Base-by-base conservation (phyloP, 305 asterid genomes). In the Nicotiana rustica region DNA sequence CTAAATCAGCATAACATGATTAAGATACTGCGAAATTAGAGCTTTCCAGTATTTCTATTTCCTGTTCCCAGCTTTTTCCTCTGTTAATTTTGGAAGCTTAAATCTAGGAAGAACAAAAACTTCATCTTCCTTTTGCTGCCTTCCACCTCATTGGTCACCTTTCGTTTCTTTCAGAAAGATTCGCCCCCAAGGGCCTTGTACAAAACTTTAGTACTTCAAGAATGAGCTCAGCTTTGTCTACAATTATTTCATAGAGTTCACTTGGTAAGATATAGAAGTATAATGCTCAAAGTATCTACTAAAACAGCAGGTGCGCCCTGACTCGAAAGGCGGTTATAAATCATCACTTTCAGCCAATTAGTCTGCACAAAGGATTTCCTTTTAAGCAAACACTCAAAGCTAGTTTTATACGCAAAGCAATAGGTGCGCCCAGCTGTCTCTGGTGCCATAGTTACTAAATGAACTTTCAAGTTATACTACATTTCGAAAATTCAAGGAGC, bases 401-500 rank as follows among this genome's bases (percentile, higher is more conserved):
- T 57, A 57, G 21, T n/a, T 21, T 21, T 4, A 73, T 49, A 47
- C 12, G 10, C 62, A 73, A 47, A 0, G 14, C 41, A 47, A 38
- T 47, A 70, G 13, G 62, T 25, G 62, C 14, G 41, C 4, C 21
- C 2, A 13, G 38, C 55, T 71, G 61, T 47, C 41, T 73, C 0
- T 47, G 79, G 79, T 73, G 64, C 62, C 44, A 49, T 18, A 4
- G 19, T 21, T 49, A 15, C 8, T 73, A 49, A 35, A 73, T 73
- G 25, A 73, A 73, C 79, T 73, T 49, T 47, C 64, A 49, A 21
- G 62, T 18, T 49, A 73, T 38, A 25, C 62, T 73, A 49, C 19
- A 41, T 47, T 73, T 49, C 44, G 3, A 61, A 73, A 49, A 73
- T 29, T 73, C 41, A 73, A 73, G 62, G 41, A 73, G 62, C 14